phyloP scores from a whole-genome alignment of 257 asterid genomes.

The Solanum gracilifrons region DNA sequence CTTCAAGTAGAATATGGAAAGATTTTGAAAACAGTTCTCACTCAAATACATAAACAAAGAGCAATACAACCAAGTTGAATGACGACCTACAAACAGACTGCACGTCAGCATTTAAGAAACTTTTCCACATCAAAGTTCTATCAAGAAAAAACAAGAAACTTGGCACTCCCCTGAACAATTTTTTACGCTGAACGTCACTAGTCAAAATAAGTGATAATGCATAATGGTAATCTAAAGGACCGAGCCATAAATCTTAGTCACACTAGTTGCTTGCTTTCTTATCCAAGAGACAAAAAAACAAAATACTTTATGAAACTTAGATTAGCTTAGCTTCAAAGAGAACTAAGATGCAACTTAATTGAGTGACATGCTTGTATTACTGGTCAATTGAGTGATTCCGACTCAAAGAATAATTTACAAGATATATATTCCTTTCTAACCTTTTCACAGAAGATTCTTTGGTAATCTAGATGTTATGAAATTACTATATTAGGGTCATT shows the following conservation, averaged over 20 bases:
- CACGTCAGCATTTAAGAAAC: neutral
- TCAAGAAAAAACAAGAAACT: neutral
- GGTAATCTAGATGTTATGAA: neutral
- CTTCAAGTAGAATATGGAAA: neutral
- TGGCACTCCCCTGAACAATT: neutral
- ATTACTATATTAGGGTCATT: neutral
- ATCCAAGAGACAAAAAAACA: neutral
- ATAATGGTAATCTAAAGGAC: neutral
- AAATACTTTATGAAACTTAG: neutral
- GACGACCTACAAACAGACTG: neutral
- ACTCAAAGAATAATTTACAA: neutral
- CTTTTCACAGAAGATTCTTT: neutral
- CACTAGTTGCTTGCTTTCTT: neutral
- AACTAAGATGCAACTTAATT: neutral
- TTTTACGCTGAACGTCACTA: neutral
- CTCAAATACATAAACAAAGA: neutral
- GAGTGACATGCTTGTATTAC: neutral
- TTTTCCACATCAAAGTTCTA: neutral
- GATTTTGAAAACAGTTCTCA: neutral
- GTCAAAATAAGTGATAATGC: neutral
- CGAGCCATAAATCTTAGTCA: neutral
- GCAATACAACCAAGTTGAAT: neutral
- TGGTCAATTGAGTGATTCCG: neutral
- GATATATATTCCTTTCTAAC: neutral
- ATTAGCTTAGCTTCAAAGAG: neutral